Base-by-base conservation (phyloP, 345 rosid species). In the Psidium guajava region DNA sequence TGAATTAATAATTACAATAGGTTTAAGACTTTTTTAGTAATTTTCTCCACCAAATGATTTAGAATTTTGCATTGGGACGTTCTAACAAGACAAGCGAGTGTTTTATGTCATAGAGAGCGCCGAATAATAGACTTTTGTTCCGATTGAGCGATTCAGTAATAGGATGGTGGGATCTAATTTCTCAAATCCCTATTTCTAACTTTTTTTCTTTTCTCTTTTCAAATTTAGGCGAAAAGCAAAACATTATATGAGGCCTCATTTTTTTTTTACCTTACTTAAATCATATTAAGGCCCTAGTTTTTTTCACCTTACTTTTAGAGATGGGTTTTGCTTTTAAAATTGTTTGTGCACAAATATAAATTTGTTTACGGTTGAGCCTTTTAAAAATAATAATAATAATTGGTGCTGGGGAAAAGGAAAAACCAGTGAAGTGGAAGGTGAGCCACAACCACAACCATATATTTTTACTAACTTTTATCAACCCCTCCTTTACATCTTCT, bases 391-490 rank as follows among this genome's bases (percentile, higher is more conserved):
- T n/a, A 47, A 49, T 2, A 49, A 49, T 10, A 49, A 49, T 47
- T 47, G 51, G 12, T 49, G 51, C 51, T 49, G 51, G 27, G 32
- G 84, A 56, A 53, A 82, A 54, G 59, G 24, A 69, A 64, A 69
- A 54, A 58, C 18, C 54, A 18, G 47, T 87, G 84, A 87, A 61
- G 87, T 87, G 88, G 91, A 88, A 82, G 91, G 89, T 90, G 87
- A 89, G 81, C 87, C 69, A 86, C 87, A 85, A 83, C 88, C 86
- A 82, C 89, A 80, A 51, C 83, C 87, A 47, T 15, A 59, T 77
- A 44, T 73, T 32, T 86, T 40, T 44, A 53, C 47, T 42, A n/a
- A 2, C 85, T 81, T 32, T 82, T 59, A 27, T 28, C 83, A 82
- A 9, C 58, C 58, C 83, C 56, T 83, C 54, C 53, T 24, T 42